Base-by-base conservation (phyloP, 495 filamentous ascomycete species). In the Cercophora sp. region DNA sequence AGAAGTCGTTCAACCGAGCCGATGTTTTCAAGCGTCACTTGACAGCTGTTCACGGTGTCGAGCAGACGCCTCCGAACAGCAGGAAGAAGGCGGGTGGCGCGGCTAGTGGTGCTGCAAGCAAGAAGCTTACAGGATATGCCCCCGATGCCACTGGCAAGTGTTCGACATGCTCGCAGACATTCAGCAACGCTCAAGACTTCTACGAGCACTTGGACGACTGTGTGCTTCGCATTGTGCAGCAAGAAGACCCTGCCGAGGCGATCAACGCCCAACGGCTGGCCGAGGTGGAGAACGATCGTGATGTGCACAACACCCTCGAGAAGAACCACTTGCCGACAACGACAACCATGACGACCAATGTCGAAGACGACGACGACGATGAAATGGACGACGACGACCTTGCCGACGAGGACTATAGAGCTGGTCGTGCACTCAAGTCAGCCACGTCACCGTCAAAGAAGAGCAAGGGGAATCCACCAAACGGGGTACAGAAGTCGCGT, bases 201-300 rank as follows among this genome's bases (percentile, higher is more conserved):
- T 97, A 97, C 69, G 93, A 99, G 77, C 93, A 99, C 80, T 72
- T 99, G 59, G 93, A 99, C 66, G 93, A 99, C 77, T 99, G 93
- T 69, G 94, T 99, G 50, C 80, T 97, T 50, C 88, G 91, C 60
- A 92, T 96, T 48, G 94, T 99, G 31, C 94, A 97, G 66, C 91
- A 96, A 70, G 89, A 94, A 65, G 93, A 97, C 64, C 94, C 94
- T 5, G 88, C 88, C 49, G 94, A 96, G 73, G 88, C 87, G 31
- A 93, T 95, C 79, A 99, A 97, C 72, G 89, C 96, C 55, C 76
- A 85, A 65, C 81, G 86, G 15, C 79, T 99, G 23, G 82, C 77
- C 45, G 90, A 91, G 59, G 85, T 96, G 10, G 87, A 88, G 37
- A 75, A 88, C 31, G 92, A 98, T 63, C 79, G 85, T 46, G 83